Evolutionary conservation across 2,329 filamentous ascomycete species (phyloP).

Genomic region (Epichloe gansuensis): DNA sequence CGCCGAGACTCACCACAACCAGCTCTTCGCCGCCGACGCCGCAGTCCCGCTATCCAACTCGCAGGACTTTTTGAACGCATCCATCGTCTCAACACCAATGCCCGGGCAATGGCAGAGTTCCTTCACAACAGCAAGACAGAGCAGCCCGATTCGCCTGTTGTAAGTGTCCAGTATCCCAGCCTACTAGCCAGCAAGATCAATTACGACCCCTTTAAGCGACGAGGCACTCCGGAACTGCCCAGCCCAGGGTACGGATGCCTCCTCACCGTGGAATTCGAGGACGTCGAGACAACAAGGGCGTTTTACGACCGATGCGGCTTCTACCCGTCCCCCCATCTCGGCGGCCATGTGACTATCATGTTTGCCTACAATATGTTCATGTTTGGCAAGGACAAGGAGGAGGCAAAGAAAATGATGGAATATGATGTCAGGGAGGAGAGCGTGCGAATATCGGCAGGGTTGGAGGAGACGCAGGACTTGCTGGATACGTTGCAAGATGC

Average conservation of each 20-base stretch:
- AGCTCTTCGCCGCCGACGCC: conserved; percentile 36
- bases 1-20: conserved; percentile 25
- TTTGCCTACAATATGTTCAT: conserved; percentile 34
- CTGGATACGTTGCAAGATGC: conserved; percentile 21
- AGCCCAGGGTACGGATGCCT: conserved; percentile 43
- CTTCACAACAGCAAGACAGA: conserved; percentile 20
- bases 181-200: conserved; percentile 20
- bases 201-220: conserved; percentile 25
- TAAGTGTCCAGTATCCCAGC: conserved; percentile 32
- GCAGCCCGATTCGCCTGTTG: conserved; percentile 21
- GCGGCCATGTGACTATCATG: conserved; percentile 38
- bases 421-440: conserved; percentile 28
- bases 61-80: conserved; percentile 29
- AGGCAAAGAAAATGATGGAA: conserved; percentile 23
- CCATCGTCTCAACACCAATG: conserved; percentile 30
- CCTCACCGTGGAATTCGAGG: conserved; percentile 37
- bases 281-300: conserved; percentile 24
- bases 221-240: conserved; percentile 29
- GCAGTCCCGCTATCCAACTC: conserved; percentile 33
- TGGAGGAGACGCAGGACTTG: conserved; percentile 32
- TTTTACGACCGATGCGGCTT: conserved; percentile 40
- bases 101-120: conserved; percentile 27
- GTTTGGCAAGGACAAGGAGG: conserved; percentile 27
- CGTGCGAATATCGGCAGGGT: conserved; percentile 34
- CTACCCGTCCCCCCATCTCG: conserved; percentile 41